Percentiles rank a stretch among this genome's conserved stretches.
These are phyloP conservation scores for Golubevia pallescens DNA, from an alignment of 1,284 basidiomycete genomes.

Conservation along the genomic window DNA sequence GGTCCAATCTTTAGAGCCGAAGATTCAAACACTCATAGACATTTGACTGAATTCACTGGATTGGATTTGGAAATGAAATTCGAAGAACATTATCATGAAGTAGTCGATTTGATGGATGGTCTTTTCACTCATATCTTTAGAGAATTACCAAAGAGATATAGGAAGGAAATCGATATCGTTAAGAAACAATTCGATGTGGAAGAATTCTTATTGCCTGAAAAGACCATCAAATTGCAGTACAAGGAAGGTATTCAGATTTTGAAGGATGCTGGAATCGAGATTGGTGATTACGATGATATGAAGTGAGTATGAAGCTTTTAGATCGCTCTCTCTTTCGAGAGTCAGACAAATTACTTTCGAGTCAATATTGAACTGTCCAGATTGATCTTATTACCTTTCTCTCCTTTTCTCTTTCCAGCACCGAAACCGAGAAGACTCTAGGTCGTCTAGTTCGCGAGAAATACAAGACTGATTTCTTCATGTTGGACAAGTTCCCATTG, in stretches of 20 bases:
- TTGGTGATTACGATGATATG: slow-evolving; percentile 57
- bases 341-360: background rate
- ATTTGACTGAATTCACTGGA: slow-evolving; percentile 98
- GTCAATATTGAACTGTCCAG: too few relatives aligned
- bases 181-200: slow-evolving; percentile 55
- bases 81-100: slow-evolving; percentile 95
- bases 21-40: slow-evolving; percentile 94
- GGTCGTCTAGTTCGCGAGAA: slow-evolving; percentile 57
- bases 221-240: slow-evolving; percentile 52
- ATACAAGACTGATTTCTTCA: slow-evolving; percentile 63
- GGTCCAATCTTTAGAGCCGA: slow-evolving; percentile 97
- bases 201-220: slow-evolving; percentile 58
- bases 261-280: slow-evolving; percentile 49
- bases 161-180: slow-evolving; percentile 52
- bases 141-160: slow-evolving; percentile 60
- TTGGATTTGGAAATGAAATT: slow-evolving; percentile 99
- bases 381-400: background rate
- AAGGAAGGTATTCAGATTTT: slow-evolving; percentile 56
- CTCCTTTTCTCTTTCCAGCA: slow-evolving; percentile 19
- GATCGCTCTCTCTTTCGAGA: background rate
- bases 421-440: slow-evolving; percentile 54
- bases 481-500: slow-evolving; percentile 62
- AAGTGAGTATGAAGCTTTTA: slow-evolving; percentile 1
- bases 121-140: slow-evolving; percentile 61
- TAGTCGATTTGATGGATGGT: slow-evolving; percentile 51